These are phyloP conservation scores for Candida nemodendra DNA, from an alignment of 805 yeast species.

Conservation along the genomic window DNA sequence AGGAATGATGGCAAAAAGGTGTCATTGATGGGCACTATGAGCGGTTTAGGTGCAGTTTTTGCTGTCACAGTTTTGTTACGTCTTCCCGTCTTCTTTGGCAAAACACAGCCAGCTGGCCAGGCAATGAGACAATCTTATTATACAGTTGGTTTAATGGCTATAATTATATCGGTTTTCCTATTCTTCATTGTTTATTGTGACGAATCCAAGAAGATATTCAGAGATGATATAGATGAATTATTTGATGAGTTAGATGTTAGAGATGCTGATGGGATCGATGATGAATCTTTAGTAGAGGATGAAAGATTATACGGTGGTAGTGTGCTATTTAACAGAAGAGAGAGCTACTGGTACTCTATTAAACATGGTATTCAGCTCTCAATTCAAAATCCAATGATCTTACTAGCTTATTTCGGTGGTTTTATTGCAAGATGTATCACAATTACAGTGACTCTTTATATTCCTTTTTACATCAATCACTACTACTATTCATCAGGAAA, in stretches of 20 bases:
- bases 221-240: conserved; percentile 32
- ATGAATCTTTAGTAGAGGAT: conserved; percentile 11
- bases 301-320: conserved; percentile 13
- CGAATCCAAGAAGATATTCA: conserved; percentile 30
- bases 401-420: conserved; percentile 58
- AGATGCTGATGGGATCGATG: conserved; percentile 25
- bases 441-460: conserved; percentile 55
- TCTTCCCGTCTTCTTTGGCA: conserved; percentile 51
- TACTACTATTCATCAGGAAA: conserved; percentile 50
- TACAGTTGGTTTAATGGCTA: conserved; percentile 44
- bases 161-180: conserved; percentile 39
- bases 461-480: conserved; percentile 61
- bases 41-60: conserved; percentile 68
- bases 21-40: conserved; percentile 58
- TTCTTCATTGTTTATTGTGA: conserved; percentile 47
- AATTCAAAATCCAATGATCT: conserved; percentile 42
- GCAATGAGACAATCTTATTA: conserved; percentile 50
- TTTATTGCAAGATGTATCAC: conserved; percentile 64
- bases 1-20: conserved; percentile 53
- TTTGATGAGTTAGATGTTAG: conserved; percentile 31
- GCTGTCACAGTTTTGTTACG: conserved; percentile 56
- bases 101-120: conserved; percentile 37
- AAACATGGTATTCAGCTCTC: conserved; percentile 49
- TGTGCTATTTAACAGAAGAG: conserved; percentile 12
- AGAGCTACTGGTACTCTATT: conserved; percentile 41